Base-by-base conservation (phyloP, 805 yeast genomes). In the Myxozyma geophila region DNA sequence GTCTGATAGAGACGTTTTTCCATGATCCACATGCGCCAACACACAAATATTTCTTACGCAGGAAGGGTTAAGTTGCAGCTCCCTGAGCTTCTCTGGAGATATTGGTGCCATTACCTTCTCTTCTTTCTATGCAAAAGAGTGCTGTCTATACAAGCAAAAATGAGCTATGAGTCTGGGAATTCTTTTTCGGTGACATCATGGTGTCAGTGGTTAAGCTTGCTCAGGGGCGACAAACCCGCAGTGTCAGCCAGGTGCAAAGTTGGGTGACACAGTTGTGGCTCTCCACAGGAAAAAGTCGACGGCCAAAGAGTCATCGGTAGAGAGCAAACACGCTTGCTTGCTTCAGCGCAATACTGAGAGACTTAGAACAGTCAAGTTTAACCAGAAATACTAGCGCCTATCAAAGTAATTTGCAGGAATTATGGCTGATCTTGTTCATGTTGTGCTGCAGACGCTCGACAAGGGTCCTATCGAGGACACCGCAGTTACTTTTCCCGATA, bases 21-120 rank as follows among this genome's bases (percentile, higher is more conserved):
- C 99, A 74, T 95, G 99, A 75, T 95, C 99, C 28, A 95, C 99
- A 76, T 95, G 99, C 0, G 99, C 99, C 55, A 95, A 81, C 66
- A 95, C 91, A 77, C 99, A 95, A 50, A 95, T 90, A 76, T 95
- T 95, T 65, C 99, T 82, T 37, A 93, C 86, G 65, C 85, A 79
- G 15, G 82, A 77, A 0, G 96, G 86, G 67, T 88, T 83, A 68
- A 80, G 80, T 75, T 93, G 98, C 19, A 92, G 78, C 67, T 83
- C 76, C 39, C 83, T 80, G 40, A 91, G 82, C 37, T 87, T 86
- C 46, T 85, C 87, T 5, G 88, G 81, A 1, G 89, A 82, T 28
- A 90, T 70, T 6, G 68, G 69, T 41, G 68, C 62, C 69, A 66
- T 66, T 28, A 28, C 5, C 28, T 49, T 57, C 46, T 10, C 13